Percentiles rank a stretch among this genome's conserved stretches.
phyloP scores from a whole-genome alignment of 805 yeast genomes.

The Kregervanrija fluxuum region DNA sequence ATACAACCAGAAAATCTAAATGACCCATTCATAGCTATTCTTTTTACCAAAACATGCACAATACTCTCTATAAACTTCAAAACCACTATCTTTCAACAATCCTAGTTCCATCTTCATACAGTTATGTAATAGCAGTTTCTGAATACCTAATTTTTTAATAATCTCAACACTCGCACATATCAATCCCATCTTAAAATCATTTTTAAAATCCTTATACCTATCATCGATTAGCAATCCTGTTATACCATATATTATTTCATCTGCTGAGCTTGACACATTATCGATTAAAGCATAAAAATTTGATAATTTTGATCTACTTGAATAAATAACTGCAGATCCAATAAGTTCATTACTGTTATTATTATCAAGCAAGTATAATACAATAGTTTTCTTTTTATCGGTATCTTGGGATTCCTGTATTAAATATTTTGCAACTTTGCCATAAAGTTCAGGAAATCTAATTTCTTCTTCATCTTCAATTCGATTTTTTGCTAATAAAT shows the following conservation, averaged over 20 bases:
- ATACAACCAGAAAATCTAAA: neutral
- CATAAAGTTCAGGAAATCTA: slow-evolving; percentile 25
- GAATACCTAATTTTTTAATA: slow-evolving; percentile 27
- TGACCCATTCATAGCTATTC: slow-evolving; percentile 18
- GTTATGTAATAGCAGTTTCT: slow-evolving; percentile 11
- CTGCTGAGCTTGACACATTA: slow-evolving; percentile 19
- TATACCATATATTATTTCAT: slow-evolving; percentile 37
- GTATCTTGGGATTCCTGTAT: slow-evolving; percentile 13
- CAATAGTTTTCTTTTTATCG: slow-evolving; percentile 26
- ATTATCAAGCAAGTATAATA: slow-evolving; percentile 49
- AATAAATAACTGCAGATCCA: slow-evolving; percentile 45
- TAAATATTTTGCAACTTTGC: slow-evolving; percentile 28
- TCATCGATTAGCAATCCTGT: slow-evolving; percentile 49
- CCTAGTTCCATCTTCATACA: slow-evolving; percentile 7
- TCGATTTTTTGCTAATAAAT: slow-evolving; percentile 24
- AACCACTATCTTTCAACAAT: slow-evolving; percentile 20
- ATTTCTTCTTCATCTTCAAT: slow-evolving; percentile 19
- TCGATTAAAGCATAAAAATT: slow-evolving; percentile 47
- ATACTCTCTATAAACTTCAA: slow-evolving; percentile 17
- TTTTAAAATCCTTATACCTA: slow-evolving; percentile 41
- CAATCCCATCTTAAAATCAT: slow-evolving; percentile 47
- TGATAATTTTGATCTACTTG: slow-evolving; percentile 37
- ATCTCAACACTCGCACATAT: slow-evolving; percentile 47
- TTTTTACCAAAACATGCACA: slow-evolving; percentile 17
- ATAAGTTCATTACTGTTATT: slow-evolving; percentile 29